Percentiles rank a stretch among this genome's conserved stretches.
These are phyloP conservation scores for Xylaria grammica DNA, from an alignment of 495 filamentous ascomycete genomes.

Conservation along the genomic window DNA sequence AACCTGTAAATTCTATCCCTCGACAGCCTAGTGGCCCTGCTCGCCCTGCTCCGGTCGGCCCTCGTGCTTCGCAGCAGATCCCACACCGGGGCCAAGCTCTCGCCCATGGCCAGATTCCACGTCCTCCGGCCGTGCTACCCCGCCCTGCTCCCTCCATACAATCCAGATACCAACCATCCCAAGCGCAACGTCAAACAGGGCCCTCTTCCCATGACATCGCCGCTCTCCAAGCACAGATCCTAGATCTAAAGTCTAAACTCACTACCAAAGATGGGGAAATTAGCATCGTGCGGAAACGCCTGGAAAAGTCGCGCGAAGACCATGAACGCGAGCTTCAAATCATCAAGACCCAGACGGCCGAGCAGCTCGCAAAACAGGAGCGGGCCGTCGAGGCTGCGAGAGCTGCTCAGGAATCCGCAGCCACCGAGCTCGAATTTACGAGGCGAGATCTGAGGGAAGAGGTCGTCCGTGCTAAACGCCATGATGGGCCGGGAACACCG, in stretches of 20 bases:
- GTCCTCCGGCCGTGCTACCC: slow-evolving; percentile 29
- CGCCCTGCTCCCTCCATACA: slow-evolving; percentile 32
- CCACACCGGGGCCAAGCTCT: slow-evolving; percentile 25
- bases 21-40: slow-evolving; percentile 8
- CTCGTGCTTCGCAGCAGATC: slow-evolving; percentile 36
- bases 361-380: slow-evolving; percentile 53
- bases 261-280: slow-evolving; percentile 56
- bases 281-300: slow-evolving; percentile 58
- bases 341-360: slow-evolving; percentile 51
- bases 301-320: slow-evolving; percentile 47
- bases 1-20: slow-evolving; percentile 22
- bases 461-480: slow-evolving; percentile 45
- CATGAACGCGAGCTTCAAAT: slow-evolving; percentile 53
- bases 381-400: slow-evolving; percentile 49
- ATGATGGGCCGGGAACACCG: slow-evolving; percentile 47
- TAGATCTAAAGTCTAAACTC: slow-evolving; percentile 48
- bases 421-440: slow-evolving; percentile 59
- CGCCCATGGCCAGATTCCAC: slow-evolving; percentile 29
- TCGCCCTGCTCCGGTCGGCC: slow-evolving; percentile 13
- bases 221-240: slow-evolving; percentile 38
- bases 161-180: slow-evolving; percentile 36
- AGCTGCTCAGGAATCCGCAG: slow-evolving; percentile 50
- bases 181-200: slow-evolving; percentile 25
- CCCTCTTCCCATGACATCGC: slow-evolving; percentile 31
- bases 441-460: slow-evolving; percentile 57